Percentiles rank a stretch among this genome's conserved stretches.
Evolutionary conservation across 129 eudicot genomes (phyloP).

Genomic region (Apium graveolens): DNA sequence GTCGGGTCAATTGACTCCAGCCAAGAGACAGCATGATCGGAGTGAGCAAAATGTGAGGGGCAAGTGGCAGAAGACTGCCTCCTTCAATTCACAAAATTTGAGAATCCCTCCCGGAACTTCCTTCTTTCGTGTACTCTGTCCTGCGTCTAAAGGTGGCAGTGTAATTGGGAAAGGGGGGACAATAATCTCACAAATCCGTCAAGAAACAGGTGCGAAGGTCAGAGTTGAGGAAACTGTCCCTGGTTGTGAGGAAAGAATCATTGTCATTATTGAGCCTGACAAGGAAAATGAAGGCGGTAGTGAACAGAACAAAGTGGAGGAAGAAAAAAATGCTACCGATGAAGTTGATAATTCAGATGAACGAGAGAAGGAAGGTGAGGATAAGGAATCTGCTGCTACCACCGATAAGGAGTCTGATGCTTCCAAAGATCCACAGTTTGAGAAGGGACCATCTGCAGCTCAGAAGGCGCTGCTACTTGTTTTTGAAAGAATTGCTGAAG

Average conservation of each 20-base stretch:
- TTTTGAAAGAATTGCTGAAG: slow-evolving; percentile 63
- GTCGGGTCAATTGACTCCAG: slow-evolving; percentile 63
- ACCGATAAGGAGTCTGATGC: slow-evolving; percentile 36
- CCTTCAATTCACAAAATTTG: slow-evolving; percentile 25
- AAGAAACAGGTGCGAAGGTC: slow-evolving; percentile 72
- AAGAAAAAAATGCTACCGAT: slow-evolving; percentile 31
- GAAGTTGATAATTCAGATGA: slow-evolving; percentile 24
- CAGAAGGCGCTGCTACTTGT: slow-evolving; percentile 75
- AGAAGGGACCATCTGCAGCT: slow-evolving; percentile 40
- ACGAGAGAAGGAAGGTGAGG: slow-evolving; percentile 29
- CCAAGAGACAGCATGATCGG: slow-evolving; percentile 55
- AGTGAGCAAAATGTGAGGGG: slow-evolving; percentile 52
- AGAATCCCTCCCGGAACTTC: slow-evolving; percentile 32
- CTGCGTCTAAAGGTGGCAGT: slow-evolving; percentile 45
- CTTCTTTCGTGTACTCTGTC: slow-evolving; percentile 66
- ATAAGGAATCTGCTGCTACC: slow-evolving; percentile 28
- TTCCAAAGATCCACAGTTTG: slow-evolving; percentile 33
- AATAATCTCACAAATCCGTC: slow-evolving; percentile 66
- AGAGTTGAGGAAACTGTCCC: slow-evolving; percentile 63
- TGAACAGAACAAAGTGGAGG: slow-evolving; percentile 36
- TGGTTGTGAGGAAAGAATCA: slow-evolving; percentile 85
- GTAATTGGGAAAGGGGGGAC: slow-evolving; percentile 66
- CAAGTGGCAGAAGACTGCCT: slow-evolving; percentile 51
- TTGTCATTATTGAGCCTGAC: slow-evolving; percentile 50
- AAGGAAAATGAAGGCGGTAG: slow-evolving; percentile 30